A percentile compares a stretch with the other conserved stretches of the same genome.
Conservation (phyloP, 495 filamentous ascomycete species). For the Neurospora sp. region DNA sequence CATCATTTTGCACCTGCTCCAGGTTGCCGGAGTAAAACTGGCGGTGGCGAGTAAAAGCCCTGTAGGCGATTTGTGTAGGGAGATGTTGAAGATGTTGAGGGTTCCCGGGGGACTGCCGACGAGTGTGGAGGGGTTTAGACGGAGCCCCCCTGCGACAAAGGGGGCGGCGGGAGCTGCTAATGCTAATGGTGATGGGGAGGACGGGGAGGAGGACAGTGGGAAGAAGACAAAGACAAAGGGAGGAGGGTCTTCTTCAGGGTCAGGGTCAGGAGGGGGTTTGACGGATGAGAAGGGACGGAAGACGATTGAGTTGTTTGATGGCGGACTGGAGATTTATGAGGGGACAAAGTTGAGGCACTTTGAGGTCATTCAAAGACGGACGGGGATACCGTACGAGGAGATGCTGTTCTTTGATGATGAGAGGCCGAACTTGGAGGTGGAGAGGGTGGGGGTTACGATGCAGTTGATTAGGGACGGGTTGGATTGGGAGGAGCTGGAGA, state of each 20-base stretch:
- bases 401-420: slow-evolving; percentile 99
- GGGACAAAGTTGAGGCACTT: slow-evolving; percentile 83
- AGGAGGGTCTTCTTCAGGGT: not conserved
- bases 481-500: slow-evolving; percentile 66
- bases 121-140: not conserved
- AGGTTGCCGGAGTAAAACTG: slow-evolving; percentile 43
- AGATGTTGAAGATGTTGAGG: slow-evolving; percentile 67
- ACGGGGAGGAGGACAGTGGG: not conserved
- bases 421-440: slow-evolving; percentile 73
- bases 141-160: not conserved
- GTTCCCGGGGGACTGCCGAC: slow-evolving; percentile 23
- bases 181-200: not conserved
- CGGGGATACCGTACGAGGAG: slow-evolving; percentile 58
- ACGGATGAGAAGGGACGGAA: slow-evolving; percentile 32
- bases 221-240: slow-evolving; percentile 1
- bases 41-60: slow-evolving; percentile 76
- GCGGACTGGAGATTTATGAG: slow-evolving; percentile 79
- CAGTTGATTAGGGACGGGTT: slow-evolving; percentile 71
- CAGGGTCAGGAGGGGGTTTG: not conserved
- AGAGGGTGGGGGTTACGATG: slow-evolving; percentile 75
- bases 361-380: slow-evolving; percentile 53
- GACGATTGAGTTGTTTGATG: slow-evolving; percentile 70
- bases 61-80: slow-evolving; percentile 66
- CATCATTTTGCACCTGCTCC: slow-evolving; percentile 54
- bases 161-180: not conserved